These are phyloP conservation scores for Cinchona pubescens DNA, from an alignment of 257 asterid species.

Conservation along the genomic window DNA sequence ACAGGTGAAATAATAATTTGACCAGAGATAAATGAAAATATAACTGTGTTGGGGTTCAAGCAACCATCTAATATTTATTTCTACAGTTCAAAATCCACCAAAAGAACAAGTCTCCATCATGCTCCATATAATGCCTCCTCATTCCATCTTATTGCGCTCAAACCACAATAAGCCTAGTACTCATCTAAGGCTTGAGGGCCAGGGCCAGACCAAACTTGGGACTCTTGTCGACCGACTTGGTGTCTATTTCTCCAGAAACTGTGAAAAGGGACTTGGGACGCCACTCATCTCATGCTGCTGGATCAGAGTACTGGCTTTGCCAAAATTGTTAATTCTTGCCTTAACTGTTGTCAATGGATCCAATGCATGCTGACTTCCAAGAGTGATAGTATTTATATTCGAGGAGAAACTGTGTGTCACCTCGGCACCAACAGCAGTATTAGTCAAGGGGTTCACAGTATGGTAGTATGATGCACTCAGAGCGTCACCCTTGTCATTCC, in stretches of 20 bases:
- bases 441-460: conserved; percentile 41
- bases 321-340: conserved; percentile 46
- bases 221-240: conserved; percentile 46
- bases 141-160: conserved; percentile 18
- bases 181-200: conserved; percentile 44
- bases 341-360: conserved; percentile 49
- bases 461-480: conserved; percentile 52
- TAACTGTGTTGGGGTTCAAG: conserved; percentile 8
- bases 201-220: conserved; percentile 52
- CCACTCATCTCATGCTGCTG: conserved; percentile 58
- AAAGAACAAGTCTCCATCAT: conserved; percentile 23
- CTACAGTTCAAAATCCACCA: conserved; percentile 26
- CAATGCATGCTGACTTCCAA: conserved; percentile 46
- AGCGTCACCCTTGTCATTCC: conserved; percentile 49
- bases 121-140: conserved; percentile 16
- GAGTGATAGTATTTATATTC: conserved; percentile 40
- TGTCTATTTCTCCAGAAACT: conserved; percentile 45
- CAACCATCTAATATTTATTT: conserved; percentile 43
- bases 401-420: conserved; percentile 44
- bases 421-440: conserved; percentile 50
- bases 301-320: conserved; percentile 46
- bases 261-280: conserved; percentile 48
- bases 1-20: conserved; percentile 9
- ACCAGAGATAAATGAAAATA: conserved; percentile 18
- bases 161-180: conserved; percentile 3